Conservation (phyloP, 2,329 filamentous ascomycete species). For the Zelopaecilomyces penicillatus region DNA sequence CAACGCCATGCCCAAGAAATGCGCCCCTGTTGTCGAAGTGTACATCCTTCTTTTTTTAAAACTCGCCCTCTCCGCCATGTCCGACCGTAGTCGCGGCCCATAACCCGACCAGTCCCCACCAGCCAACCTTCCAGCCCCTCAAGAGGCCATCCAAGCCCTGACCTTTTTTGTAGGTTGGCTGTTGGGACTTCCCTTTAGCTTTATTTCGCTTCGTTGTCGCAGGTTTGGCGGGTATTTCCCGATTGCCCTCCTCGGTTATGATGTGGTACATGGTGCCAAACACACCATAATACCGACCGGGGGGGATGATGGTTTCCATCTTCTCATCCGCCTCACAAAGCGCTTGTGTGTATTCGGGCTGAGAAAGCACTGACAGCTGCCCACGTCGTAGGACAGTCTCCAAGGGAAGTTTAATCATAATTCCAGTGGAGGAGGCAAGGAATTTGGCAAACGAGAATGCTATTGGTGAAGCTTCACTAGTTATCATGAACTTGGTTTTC, state of each 20-base stretch:
- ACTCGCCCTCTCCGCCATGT: slow-evolving; percentile 52
- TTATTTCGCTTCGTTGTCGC: slow-evolving; percentile 24
- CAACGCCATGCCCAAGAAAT: slow-evolving; percentile 26
- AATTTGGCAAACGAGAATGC: slow-evolving; percentile 80
- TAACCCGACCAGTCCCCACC: slow-evolving; percentile 67
- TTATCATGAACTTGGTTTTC: slow-evolving; percentile 74
- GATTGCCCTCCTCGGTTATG: slow-evolving; percentile 68
- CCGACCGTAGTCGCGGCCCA: slow-evolving; percentile 62
- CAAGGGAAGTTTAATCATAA: slow-evolving; percentile 80
- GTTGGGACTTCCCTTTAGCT: slow-evolving; percentile 20
- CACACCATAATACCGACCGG: slow-evolving; percentile 76
- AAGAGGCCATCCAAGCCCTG: slow-evolving; percentile 63
- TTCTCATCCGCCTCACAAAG: slow-evolving; percentile 33
- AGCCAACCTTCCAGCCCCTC: slow-evolving; percentile 69
- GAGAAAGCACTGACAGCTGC: slow-evolving; percentile 65
- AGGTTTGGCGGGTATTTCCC: slow-evolving; percentile 33
- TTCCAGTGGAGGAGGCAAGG: slow-evolving; percentile 66
- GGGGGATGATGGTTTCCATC: slow-evolving; percentile 67
- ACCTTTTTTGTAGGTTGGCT: slow-evolving; percentile 42
- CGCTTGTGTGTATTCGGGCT: slow-evolving; percentile 42
- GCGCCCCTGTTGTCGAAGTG: slow-evolving; percentile 14
- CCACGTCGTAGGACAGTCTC: slow-evolving; percentile 87
- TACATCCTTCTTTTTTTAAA: slow-evolving; percentile 27
- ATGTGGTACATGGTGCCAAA: slow-evolving; percentile 89
- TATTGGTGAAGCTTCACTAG: slow-evolving; percentile 71